Evolutionary conservation across 495 filamentous ascomycete genomes (phyloP).

Genomic region (Clavariopsis aquatica): DNA sequence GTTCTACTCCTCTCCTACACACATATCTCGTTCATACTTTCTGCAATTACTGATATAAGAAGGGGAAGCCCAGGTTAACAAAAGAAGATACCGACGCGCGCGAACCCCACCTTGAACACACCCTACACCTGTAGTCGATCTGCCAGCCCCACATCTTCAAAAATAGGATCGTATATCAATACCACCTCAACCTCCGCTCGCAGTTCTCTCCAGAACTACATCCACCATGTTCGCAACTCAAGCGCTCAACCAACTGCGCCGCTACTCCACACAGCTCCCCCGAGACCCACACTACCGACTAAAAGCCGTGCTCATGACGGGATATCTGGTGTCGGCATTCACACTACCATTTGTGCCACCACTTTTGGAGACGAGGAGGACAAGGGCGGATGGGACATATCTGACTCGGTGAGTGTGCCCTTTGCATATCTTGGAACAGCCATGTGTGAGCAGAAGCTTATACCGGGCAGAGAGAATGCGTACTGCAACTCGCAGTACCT

Average conservation of each 20-base stretch:
- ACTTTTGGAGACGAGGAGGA: slow-evolving; percentile 46
- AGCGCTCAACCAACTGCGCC: slow-evolving; percentile 30
- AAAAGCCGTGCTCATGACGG: slow-evolving; percentile 35
- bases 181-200: not conserved
- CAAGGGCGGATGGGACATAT: slow-evolving; percentile 34
- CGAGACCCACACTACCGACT: slow-evolving; percentile 36
- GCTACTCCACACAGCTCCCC: slow-evolving; percentile 37
- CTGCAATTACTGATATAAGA: not conserved
- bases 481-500: slow-evolving; percentile 28
- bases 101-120: slow-evolving; percentile 5
- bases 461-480: slow-evolving; percentile 25
- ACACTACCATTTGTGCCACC: slow-evolving; percentile 85
- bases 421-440: slow-evolving; percentile 5
- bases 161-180: not conserved
- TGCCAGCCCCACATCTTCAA: slow-evolving; percentile 6
- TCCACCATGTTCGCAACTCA: slow-evolving; percentile 36
- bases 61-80: not conserved
- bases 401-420: slow-evolving; percentile 33
- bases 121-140: not conserved
- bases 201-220: not conserved
- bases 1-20: not conserved
- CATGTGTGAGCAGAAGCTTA: slow-evolving; percentile 7
- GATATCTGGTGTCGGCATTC: slow-evolving; percentile 37
- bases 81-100: not conserved
- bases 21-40: not conserved